Percentiles rank a stretch among this genome's conserved stretches.
phyloP scores from a whole-genome alignment of 2,329 filamentous ascomycete genomes.

The Aureobasidium zeae region DNA sequence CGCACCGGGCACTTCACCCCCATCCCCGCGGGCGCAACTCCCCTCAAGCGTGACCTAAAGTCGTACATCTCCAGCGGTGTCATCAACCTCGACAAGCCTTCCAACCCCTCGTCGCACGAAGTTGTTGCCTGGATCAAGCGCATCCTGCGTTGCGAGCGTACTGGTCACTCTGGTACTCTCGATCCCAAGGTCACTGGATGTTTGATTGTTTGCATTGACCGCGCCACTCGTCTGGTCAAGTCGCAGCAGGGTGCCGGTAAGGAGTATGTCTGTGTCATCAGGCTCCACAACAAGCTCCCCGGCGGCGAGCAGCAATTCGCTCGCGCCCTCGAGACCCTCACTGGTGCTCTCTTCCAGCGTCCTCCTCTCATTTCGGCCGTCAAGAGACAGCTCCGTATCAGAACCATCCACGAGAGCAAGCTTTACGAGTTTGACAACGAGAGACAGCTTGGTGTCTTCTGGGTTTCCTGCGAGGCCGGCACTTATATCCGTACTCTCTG shows the following conservation, averaged over 20 bases:
- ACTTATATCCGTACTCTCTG: conserved; percentile 98
- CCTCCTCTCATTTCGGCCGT: conserved; percentile 96
- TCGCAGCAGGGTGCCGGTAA: conserved; percentile 98
- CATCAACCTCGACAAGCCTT: conserved; percentile 96
- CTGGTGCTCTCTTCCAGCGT: conserved; percentile 92
- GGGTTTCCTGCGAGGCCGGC: conserved; percentile 97
- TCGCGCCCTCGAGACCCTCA: conserved; percentile 88
- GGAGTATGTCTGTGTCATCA: conserved; percentile 94
- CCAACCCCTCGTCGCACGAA: conserved; percentile 96
- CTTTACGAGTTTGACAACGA: conserved; percentile 96
- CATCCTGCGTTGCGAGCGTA: conserved; percentile 91
- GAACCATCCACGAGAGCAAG: conserved; percentile 96
- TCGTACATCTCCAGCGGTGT: conserved; percentile 95
- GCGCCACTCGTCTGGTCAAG: conserved; percentile 94
- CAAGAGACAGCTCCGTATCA: conserved; percentile 96
- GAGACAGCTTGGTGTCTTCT: conserved; percentile 93
- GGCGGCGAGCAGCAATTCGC: conserved; percentile 89
- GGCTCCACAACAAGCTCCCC: conserved; percentile 89
- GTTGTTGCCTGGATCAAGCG: conserved; percentile 99
- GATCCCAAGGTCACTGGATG: conserved; percentile 97
- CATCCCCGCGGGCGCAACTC: conserved; percentile 85
- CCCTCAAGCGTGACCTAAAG: conserved; percentile 89
- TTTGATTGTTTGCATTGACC: conserved; percentile 90
- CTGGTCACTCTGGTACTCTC: conserved; percentile 94
- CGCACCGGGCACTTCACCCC: conserved; percentile 95